Conservation (phyloP, 345 rosid genomes). For the Durio zibethinus region DNA sequence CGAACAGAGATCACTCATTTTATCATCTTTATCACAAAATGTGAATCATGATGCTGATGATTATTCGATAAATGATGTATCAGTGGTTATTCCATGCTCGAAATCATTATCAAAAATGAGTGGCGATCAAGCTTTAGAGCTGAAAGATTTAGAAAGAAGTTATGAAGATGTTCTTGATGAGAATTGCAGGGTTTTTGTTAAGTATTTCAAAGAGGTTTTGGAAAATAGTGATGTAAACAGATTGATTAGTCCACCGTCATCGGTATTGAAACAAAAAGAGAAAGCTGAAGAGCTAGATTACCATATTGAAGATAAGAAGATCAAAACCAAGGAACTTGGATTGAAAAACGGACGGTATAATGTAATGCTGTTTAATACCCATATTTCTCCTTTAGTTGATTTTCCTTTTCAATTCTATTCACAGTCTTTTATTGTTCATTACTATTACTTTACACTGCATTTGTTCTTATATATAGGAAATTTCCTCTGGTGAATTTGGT, state of each 20-base stretch:
- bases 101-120: constrained; percentile 54
- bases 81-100: constrained; percentile 33
- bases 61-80: constrained; percentile 25
- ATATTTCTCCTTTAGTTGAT: neutral
- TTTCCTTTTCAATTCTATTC: neutral
- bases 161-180: constrained; percentile 51
- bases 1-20: constrained; percentile 36
- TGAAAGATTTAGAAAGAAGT: constrained; percentile 45
- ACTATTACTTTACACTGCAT: too few relatives aligned
- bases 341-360: constrained; percentile 47
- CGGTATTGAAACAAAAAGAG: constrained; percentile 24
- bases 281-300: constrained; percentile 9
- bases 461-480: neutral
- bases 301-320: constrained; percentile 14
- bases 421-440: too few relatives aligned
- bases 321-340: constrained; percentile 24
- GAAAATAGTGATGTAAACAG: constrained; percentile 21
- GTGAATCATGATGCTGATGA: constrained; percentile 20
- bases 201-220: constrained; percentile 41
- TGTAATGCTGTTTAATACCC: constrained; percentile 33
- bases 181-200: constrained; percentile 48
- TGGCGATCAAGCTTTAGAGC: constrained; percentile 43
- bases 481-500: neutral
- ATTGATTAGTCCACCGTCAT: constrained; percentile 29
- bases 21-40: constrained; percentile 21